These are phyloP conservation scores for Pestalotiopsis fici DNA, from an alignment of 2,329 filamentous ascomycete species.

Conservation along the genomic window DNA sequence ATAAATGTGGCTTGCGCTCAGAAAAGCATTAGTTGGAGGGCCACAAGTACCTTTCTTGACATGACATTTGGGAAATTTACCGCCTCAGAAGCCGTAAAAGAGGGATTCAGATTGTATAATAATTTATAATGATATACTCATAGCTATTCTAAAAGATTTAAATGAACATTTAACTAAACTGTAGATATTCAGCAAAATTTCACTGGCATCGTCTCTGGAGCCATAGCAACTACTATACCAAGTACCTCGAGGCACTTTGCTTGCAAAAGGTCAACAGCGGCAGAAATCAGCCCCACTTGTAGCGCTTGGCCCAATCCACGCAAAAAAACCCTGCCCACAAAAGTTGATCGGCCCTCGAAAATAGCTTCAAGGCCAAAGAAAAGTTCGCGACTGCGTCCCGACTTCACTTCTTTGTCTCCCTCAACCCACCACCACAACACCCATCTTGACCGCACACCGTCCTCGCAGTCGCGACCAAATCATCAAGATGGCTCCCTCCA, in stretches of 20 bases:
- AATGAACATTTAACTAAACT: no score
- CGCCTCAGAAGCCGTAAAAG: no score
- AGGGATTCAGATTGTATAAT: not conserved
- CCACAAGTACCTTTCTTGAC: no score
- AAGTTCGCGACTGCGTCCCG: conserved; percentile 1
- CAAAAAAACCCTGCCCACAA: conserved; percentile 10
- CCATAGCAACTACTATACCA: not conserved
- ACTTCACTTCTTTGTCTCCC: conserved; percentile 26
- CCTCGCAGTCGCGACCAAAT: conserved; percentile 22
- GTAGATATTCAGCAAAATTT: not conserved
- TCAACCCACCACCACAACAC: conserved; percentile 18
- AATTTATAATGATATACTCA: no score
- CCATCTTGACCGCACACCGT: conserved; percentile 1
- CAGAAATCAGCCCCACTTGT: not conserved
- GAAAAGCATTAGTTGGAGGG: no score
- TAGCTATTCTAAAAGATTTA: no score
- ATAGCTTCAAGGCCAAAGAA: conserved; percentile 2
- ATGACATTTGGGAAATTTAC: no score
- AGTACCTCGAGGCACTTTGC: not conserved
- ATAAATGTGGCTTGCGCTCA: not conserved
- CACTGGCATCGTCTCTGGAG: not conserved
- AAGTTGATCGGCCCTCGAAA: conserved; percentile 1
- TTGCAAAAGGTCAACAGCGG: not conserved
- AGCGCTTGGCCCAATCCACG: not conserved
- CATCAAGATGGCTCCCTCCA: conserved; percentile 90